Conservation (phyloP, 139 green algal species). For the Coelastrella sp. region DNA sequence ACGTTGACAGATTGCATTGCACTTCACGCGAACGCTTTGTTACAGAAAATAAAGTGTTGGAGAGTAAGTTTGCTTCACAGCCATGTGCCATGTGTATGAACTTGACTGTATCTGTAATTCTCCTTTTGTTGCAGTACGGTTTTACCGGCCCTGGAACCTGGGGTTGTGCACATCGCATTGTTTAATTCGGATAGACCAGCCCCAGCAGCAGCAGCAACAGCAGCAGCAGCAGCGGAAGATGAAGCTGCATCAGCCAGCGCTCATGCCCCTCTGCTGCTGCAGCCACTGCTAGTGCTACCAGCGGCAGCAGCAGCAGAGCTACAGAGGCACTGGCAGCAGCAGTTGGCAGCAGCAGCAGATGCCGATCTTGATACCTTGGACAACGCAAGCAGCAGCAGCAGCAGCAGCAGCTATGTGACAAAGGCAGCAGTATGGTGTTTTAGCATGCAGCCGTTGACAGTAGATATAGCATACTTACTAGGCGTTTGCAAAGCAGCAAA, state of each 20-base stretch:
- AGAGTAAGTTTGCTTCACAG: too few relatives aligned
- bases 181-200: too few relatives aligned
- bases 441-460: too few relatives aligned
- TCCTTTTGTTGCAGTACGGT: too few relatives aligned
- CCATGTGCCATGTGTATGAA: too few relatives aligned
- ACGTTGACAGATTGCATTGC: too few relatives aligned
- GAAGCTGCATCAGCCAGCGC: background rate
- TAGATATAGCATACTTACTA: too few relatives aligned
- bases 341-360: slow-evolving; percentile 26
- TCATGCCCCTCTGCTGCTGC: background rate
- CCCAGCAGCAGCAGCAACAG: background rate
- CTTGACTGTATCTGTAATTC: too few relatives aligned
- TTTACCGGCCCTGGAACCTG: too few relatives aligned
- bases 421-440: background rate
- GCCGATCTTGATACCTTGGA: background rate
- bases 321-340: background rate
- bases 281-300: background rate
- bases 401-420: background rate
- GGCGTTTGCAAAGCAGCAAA: background rate
- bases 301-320: slow-evolving; percentile 2
- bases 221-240: background rate
- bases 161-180: too few relatives aligned
- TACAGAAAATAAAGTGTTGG: too few relatives aligned
- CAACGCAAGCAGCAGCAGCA: background rate
- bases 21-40: too few relatives aligned